Evolutionary conservation across 768 basidiomycete species (phyloP), one percentile per base, ranked within the genome.

Genomic region (Rhodotorula taiwanensis): DNA sequence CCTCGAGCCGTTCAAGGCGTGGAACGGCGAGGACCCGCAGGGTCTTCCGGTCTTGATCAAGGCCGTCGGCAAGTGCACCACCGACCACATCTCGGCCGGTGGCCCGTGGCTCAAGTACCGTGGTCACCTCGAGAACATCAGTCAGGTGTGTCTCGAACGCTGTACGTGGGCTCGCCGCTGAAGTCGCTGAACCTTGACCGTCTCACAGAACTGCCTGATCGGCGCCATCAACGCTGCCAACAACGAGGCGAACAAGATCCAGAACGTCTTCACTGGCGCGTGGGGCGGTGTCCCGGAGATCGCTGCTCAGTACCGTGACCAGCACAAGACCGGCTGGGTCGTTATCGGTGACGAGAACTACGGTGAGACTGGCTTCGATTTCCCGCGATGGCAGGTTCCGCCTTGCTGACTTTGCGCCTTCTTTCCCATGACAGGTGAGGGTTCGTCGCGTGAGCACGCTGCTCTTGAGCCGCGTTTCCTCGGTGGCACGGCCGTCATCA

Each of bases 71-170:
- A 99, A 99, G 81, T 99, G 95, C 87, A 74, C 73, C 18, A 74
- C 73, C 48, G 73, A 74, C 63, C 73, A 74, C 70, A 99, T 73
- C 77, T 88, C 86, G 64, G 93, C 93, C 75, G 94, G 93, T 81
- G 94, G 94, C 63, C 94, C 94, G 49, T 98, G 94, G 94, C 84
- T 98, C 80, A 97, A 97, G 80, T 98, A 93, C 82, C 90, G 94
- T 81, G 94, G 94, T 67, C 94, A 98, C 78, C 85, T 97, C 74
- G 83, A 95, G 77, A 98, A 97, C 82, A 98, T 95, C 75, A 94
- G 91, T 36, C 89, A 97, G 77, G 97, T 97, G 82, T 94, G 91
- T n/a, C 4, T 2, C 16, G n/a, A n/a, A n/a, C n/a, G n/a, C n/a
- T n/a, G n/a, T n/a, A n/a, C 3, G 25, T 5, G 7, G 7, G 10